Percentiles rank a stretch among this genome's conserved stretches.
phyloP scores from a whole-genome alignment of 345 rosid genomes.

The Eucalyptus cloeziana region DNA sequence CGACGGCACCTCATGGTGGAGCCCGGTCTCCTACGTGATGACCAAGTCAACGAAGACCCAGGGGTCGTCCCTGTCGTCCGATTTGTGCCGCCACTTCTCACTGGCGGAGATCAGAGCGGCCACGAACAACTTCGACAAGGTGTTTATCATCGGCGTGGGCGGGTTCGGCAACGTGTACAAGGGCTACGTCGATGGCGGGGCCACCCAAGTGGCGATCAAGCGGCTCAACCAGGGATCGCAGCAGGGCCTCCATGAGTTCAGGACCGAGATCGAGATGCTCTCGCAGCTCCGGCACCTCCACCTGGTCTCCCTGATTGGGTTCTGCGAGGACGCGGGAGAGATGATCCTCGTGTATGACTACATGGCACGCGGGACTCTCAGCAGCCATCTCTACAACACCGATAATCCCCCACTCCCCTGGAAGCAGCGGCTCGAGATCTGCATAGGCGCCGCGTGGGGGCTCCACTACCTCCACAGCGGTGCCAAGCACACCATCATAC shows the following conservation, averaged over 20 bases:
- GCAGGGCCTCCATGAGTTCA: constrained; percentile 27
- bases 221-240: constrained; percentile 10
- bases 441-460: constrained; percentile 27
- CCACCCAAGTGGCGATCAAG: constrained; percentile 21
- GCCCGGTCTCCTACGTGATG: accelerated
- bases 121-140: neutral
- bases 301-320: constrained; percentile 28
- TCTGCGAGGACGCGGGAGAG: constrained; percentile 21
- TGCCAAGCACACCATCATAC: constrained; percentile 1
- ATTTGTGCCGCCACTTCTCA: too few relatives aligned
- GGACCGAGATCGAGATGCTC: constrained; percentile 24
- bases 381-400: constrained; percentile 9
- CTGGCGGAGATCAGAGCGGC: too few relatives aligned
- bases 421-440: constrained; percentile 26
- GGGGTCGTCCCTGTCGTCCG: accelerated
- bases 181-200: constrained; percentile 4
- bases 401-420: constrained; percentile 8
- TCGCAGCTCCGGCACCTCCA: constrained; percentile 16
- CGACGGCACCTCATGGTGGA: neutral
- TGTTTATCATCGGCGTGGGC: constrained; percentile 10
- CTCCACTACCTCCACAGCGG: constrained; percentile 17
- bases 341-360: constrained; percentile 33
- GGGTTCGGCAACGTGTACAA: constrained; percentile 34
- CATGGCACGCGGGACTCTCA: constrained; percentile 13
- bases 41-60: too few relatives aligned